phyloP scores from a whole-genome alignment of 2,329 filamentous ascomycete genomes.

The Nakataea oryzae region DNA sequence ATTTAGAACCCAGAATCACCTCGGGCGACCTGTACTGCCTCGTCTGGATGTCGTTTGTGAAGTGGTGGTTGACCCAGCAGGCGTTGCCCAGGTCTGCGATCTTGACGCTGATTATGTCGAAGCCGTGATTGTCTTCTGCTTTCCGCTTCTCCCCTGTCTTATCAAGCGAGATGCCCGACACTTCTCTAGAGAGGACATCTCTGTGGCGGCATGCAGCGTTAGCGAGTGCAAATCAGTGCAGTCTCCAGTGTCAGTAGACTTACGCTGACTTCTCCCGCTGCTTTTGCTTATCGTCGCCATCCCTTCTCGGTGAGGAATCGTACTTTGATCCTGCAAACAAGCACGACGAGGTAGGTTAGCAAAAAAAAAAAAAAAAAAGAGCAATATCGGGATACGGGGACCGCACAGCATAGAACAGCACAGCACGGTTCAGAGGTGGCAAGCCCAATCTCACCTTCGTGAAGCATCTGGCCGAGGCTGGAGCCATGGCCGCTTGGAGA shows the following conservation, averaged over 20 bases:
- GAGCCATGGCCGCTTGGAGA: slow-evolving; percentile 49
- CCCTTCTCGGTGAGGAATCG: slow-evolving; percentile 19
- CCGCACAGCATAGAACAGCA: no score
- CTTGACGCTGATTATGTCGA: slow-evolving; percentile 90
- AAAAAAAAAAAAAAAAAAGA: neutral
- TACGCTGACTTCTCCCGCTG: slow-evolving; percentile 91
- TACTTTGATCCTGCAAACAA: neutral
- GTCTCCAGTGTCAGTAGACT: slow-evolving; percentile 23
- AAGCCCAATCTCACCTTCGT: slow-evolving; percentile 50
- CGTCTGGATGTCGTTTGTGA: slow-evolving; percentile 98
- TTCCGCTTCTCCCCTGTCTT: slow-evolving; percentile 59
- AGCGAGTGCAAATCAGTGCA: neutral
- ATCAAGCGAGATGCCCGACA: slow-evolving; percentile 89
- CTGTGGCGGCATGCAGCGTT: slow-evolving; percentile 29
- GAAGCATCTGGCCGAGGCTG: slow-evolving; percentile 77
- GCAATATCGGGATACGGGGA: neutral
- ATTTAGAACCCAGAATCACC: slow-evolving; percentile 92
- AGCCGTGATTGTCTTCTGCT: slow-evolving; percentile 41
- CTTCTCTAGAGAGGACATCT: slow-evolving; percentile 82
- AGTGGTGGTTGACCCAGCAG: slow-evolving; percentile 98
- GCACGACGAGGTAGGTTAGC: neutral
- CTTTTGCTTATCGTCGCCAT: slow-evolving; percentile 54
- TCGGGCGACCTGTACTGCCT: slow-evolving; percentile 95
- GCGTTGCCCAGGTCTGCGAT: slow-evolving; percentile 97
- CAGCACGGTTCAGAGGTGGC: neutral